Evolutionary conservation across 345 rosid genomes (phyloP), one percentile per base, ranked within the genome.

Genomic region (Iberis pinnata): DNA sequence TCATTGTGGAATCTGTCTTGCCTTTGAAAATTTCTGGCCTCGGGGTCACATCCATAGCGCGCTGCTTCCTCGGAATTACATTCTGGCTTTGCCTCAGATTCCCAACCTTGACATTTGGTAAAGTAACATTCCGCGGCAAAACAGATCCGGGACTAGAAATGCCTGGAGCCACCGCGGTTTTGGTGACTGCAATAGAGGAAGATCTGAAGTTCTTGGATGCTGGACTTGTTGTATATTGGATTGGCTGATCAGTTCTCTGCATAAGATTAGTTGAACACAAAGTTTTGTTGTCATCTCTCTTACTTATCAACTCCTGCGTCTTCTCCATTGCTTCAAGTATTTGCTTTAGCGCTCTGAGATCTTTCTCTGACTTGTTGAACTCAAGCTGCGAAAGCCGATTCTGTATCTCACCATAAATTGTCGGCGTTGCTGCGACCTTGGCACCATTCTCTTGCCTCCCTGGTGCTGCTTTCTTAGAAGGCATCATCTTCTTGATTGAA

Each of bases 291-390:
- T 82, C 68, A 39, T 70, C 61, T 13, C 73, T 75, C 8, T 45
- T 59, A 41, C 22, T 37, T 20, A 67, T 52, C 45, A 62, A 49
- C 36, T 72, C 75, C 43, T 80, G 75, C 1, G 76, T 70, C 73
- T 79, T 84, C 65, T 85, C 85, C 88, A 78, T 88, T 43, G 87
- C 93, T 71, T 77, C 88, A 42, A 83, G 88, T 67, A 80, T 81
- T 64, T 83, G 96, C 67, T 83, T 81, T 26, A 81, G 94, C 65
- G 90, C 85, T 70, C 86, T 79, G 47, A 81, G 89, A 69, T 83
- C 98, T 73, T 83, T 88, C 55, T 86, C 95, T 0, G 98, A 76
- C 58, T 69, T 70, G 56, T 72, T 72, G 73, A 85, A 92, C 76
- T 83, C 83, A 6, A 77, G 77, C 65, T 85, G 83, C 17, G 83